Percentiles rank a stretch among this genome's conserved stretches.
These are phyloP conservation scores for Fomitiporia mediterranea DNA, from an alignment of 1,284 basidiomycete species.

Conservation along the genomic window DNA sequence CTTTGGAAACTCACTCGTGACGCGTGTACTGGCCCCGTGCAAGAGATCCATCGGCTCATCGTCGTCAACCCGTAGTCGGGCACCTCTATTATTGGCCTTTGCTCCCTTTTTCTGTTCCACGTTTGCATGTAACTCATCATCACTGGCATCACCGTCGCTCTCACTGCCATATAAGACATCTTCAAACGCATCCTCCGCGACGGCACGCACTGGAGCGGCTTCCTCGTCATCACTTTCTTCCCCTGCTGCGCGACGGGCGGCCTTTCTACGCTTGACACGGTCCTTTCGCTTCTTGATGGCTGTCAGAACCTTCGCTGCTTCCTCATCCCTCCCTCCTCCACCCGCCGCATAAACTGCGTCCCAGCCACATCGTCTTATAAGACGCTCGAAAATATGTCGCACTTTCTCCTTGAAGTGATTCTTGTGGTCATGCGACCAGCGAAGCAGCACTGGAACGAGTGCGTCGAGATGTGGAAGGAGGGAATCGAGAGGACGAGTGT, in stretches of 20 bases:
- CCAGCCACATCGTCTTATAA: slow-evolving; percentile 89
- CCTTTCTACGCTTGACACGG: slow-evolving; percentile 71
- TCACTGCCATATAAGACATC: slow-evolving; percentile 94
- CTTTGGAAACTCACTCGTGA: slow-evolving; percentile 58
- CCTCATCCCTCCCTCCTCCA: slow-evolving; percentile 51
- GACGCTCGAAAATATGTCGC: slow-evolving; percentile 93
- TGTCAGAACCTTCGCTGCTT: slow-evolving; percentile 73
- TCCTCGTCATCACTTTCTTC: slow-evolving; percentile 32
- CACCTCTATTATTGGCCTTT: slow-evolving; percentile 37
- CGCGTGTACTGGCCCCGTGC: slow-evolving; percentile 72
- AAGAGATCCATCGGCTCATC: slow-evolving; percentile 96
- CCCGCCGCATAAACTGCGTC: slow-evolving; percentile 77
- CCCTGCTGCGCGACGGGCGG: slow-evolving; percentile 48
- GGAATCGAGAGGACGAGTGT: slow-evolving; percentile 71
- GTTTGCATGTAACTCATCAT: slow-evolving; percentile 49
- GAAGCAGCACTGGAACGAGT: slow-evolving; percentile 82
- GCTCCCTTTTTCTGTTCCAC: slow-evolving; percentile 31
- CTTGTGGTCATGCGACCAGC: slow-evolving; percentile 96
- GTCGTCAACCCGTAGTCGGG: slow-evolving; percentile 81
- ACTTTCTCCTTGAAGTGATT: slow-evolving; percentile 99
- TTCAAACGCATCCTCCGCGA: slow-evolving; percentile 86
- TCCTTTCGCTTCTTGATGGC: slow-evolving; percentile 94
- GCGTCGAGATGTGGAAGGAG: slow-evolving; percentile 72
- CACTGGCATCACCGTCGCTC: slow-evolving; percentile 75
- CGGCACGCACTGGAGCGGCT: slow-evolving; percentile 38